Conservation (phyloP, 2,329 filamentous ascomycete genomes). For the Aureobasidium sp. region DNA sequence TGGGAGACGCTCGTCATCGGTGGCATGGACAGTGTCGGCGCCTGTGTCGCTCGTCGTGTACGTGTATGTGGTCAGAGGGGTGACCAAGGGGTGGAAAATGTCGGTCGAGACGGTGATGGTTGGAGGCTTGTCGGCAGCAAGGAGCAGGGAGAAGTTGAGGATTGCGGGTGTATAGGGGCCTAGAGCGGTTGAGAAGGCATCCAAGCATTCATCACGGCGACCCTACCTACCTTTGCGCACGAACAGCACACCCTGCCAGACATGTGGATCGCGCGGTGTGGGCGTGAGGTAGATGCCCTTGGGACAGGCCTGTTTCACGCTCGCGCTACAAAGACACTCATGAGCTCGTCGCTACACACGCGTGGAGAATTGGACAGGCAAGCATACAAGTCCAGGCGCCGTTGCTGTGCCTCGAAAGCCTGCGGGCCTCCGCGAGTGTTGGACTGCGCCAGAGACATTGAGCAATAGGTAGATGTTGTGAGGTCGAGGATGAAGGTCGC, state of each 20-base stretch:
- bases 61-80: slow-evolving; percentile 88
- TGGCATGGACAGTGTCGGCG: slow-evolving; percentile 69
- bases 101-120: slow-evolving; percentile 83
- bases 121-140: slow-evolving; percentile 71
- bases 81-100: slow-evolving; percentile 89
- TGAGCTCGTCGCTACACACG: slow-evolving; percentile 2
- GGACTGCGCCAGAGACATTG: slow-evolving; percentile 6
- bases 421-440: slow-evolving; percentile 3
- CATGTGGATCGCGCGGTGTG: slow-evolving; percentile 66
- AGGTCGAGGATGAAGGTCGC: neutral
- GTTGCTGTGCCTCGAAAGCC: slow-evolving; percentile 13
- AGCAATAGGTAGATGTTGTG: neutral
- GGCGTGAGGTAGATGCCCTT: slow-evolving; percentile 81
- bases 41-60: slow-evolving; percentile 73
- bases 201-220: slow-evolving; percentile 1
- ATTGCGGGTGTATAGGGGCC: slow-evolving; percentile 84
- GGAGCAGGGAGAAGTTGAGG: slow-evolving; percentile 82
- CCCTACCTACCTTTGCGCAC: slow-evolving; percentile 78
- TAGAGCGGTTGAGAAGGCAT: slow-evolving; percentile 29
- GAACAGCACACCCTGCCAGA: slow-evolving; percentile 90
- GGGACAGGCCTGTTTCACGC: slow-evolving; percentile 54
- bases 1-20: slow-evolving; percentile 71
- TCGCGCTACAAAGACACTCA: slow-evolving; percentile 6
- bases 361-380: neutral
- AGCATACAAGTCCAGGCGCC: slow-evolving; percentile 15